Evolutionary conservation across 1,284 basidiomycete species (phyloP).

Genomic region (Ganoderma boninense): DNA sequence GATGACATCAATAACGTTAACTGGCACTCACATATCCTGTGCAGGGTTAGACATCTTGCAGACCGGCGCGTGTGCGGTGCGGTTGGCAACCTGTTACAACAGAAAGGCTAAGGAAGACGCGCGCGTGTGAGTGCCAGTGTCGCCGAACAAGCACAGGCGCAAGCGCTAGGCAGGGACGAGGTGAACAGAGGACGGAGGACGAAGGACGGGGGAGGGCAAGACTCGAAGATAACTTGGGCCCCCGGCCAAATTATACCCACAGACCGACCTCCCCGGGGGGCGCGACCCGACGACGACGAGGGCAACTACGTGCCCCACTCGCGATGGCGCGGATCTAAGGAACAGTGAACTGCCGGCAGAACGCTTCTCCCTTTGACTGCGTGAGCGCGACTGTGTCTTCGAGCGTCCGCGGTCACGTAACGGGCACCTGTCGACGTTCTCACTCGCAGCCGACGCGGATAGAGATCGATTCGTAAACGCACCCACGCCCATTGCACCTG

Average conservation of each 20-base stretch:
- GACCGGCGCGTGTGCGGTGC: background rate
- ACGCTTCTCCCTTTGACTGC: background rate
- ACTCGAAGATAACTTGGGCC: background rate
- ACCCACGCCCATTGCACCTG: background rate
- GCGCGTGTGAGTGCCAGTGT: background rate
- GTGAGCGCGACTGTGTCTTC: background rate
- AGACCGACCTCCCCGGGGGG: background rate
- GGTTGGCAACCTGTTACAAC: background rate
- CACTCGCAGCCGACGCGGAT: background rate
- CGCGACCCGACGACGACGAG: background rate
- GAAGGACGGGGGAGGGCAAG: background rate
- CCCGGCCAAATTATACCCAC: background rate
- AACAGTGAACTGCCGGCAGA: background rate
- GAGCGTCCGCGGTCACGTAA: background rate
- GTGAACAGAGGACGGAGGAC: background rate
- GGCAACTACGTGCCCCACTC: background rate
- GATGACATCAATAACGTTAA: background rate
- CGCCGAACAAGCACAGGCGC: background rate
- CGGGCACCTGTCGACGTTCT: background rate
- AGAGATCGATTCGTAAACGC: background rate
- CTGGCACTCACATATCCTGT: background rate
- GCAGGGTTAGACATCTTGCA: conserved; percentile 4
- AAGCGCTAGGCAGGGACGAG: background rate
- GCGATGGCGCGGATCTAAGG: conserved; percentile 1
- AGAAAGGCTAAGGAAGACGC: background rate